Conservation (phyloP, 225 moss, liverwort and hornwort species). For the Straminergon stramineum region DNA sequence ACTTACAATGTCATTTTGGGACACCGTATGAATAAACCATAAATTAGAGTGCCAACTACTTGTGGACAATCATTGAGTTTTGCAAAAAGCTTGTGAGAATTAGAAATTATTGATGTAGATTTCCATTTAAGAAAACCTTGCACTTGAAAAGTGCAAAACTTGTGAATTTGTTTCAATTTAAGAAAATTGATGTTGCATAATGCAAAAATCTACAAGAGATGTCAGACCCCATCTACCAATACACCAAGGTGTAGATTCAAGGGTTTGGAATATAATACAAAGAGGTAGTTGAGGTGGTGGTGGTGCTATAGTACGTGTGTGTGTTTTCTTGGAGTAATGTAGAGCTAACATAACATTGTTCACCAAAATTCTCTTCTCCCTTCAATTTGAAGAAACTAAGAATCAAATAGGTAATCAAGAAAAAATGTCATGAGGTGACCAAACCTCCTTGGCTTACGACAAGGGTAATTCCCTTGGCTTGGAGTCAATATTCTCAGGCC, state of each 20-base stretch:
- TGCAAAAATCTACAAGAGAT: background rate
- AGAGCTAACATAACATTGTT: background rate
- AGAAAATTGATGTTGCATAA: background rate
- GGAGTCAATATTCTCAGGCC: background rate
- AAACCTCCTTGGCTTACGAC: background rate
- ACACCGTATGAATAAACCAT: background rate
- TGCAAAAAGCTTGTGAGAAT: background rate
- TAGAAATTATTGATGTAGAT: background rate
- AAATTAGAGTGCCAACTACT: background rate
- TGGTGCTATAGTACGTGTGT: background rate
- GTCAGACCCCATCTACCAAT: background rate
- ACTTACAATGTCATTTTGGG: background rate
- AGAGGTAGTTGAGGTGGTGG: accelerated
- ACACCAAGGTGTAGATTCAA: background rate
- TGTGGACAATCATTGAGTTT: background rate
- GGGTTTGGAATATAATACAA: background rate
- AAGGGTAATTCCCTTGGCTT: background rate
- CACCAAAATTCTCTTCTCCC: accelerated
- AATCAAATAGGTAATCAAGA: background rate
- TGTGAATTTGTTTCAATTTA: background rate
- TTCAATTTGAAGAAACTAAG: background rate
- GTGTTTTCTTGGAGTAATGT: background rate
- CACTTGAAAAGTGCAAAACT: background rate
- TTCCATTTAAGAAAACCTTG: background rate
- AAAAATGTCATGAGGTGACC: background rate